These are phyloP conservation scores for Cladosporium colombiae DNA, from an alignment of 2,329 filamentous ascomycete genomes.

Conservation along the genomic window DNA sequence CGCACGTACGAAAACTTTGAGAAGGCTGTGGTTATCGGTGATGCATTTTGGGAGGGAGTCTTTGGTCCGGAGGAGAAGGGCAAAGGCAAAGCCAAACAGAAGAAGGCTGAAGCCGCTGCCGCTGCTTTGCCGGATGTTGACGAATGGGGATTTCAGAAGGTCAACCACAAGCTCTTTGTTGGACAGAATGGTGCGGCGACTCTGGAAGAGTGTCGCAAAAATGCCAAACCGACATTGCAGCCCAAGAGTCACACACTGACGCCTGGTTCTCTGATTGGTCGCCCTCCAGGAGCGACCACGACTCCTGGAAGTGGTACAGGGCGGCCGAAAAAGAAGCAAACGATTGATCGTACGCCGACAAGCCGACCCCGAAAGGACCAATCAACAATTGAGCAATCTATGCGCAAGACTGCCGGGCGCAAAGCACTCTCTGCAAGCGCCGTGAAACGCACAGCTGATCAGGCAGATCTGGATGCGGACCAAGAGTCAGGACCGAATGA, in stretches of 20 bases:
- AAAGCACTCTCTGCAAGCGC: neutral
- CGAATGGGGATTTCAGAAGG: conserved; percentile 50
- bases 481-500: neutral
- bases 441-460: conserved; percentile 2
- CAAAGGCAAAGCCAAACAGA: conserved; percentile 24
- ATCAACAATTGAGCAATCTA: neutral
- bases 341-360: neutral
- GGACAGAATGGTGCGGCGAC: conserved; percentile 45
- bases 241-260: neutral
- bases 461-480: neutral
- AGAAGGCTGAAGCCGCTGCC: conserved; percentile 13
- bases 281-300: neutral
- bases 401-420: neutral
- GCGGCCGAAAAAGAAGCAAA: neutral
- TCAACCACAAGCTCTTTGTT: conserved; percentile 38
- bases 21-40: conserved; percentile 52
- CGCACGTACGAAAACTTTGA: conserved; percentile 56
- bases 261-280: neutral
- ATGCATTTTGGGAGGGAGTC: conserved; percentile 57
- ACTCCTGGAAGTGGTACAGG: neutral
- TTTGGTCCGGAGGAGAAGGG: conserved; percentile 35
- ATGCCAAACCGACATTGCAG: conserved; percentile 11
- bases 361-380: neutral
- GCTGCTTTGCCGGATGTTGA: conserved; percentile 40
- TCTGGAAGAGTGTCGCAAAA: conserved; percentile 41